Conservation (phyloP, 441 rosid species). For the Breynia disticha region DNA sequence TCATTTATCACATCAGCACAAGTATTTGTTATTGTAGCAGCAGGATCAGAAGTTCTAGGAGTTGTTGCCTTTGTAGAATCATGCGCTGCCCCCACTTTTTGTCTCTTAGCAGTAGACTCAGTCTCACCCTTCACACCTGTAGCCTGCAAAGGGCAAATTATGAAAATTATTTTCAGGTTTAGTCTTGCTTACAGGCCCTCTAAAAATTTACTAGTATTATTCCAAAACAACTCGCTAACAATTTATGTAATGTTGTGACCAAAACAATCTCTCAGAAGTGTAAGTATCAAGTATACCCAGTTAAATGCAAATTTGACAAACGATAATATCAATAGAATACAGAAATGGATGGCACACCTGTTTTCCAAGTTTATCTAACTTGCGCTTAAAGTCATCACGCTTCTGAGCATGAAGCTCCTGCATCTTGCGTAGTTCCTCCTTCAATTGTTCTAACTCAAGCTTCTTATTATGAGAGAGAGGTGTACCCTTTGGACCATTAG, state of each 20-base stretch:
- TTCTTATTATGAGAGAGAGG: conserved; percentile 68
- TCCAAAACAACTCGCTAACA: background rate
- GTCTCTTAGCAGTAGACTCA: conserved; percentile 65
- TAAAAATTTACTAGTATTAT: background rate
- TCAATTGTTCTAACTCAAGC: conserved; percentile 71
- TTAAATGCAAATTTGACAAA: background rate
- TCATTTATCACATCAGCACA: conserved; percentile 27
- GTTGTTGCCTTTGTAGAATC: conserved; percentile 28
- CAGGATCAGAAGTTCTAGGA: conserved; percentile 33
- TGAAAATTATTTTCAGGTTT: conserved; percentile 6
- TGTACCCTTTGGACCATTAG: conserved; percentile 48
- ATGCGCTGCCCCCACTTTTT: conserved; percentile 34
- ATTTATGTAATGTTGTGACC: background rate
- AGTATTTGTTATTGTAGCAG: conserved; percentile 27
- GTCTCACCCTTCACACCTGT: conserved; percentile 27
- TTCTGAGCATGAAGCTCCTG: conserved; percentile 89
- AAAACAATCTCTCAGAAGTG: background rate
- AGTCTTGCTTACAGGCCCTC: background rate
- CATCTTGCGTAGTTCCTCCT: conserved; percentile 83
- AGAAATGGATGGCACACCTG: conserved; percentile 36
- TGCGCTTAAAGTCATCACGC: conserved; percentile 63
- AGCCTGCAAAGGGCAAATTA: conserved; percentile 45
- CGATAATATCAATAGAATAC: background rate
- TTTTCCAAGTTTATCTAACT: conserved; percentile 63
- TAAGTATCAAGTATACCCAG: too few relatives aligned